Base-by-base conservation (phyloP, 495 filamentous ascomycete genomes). In the Lineolata rhizophorae region DNA sequence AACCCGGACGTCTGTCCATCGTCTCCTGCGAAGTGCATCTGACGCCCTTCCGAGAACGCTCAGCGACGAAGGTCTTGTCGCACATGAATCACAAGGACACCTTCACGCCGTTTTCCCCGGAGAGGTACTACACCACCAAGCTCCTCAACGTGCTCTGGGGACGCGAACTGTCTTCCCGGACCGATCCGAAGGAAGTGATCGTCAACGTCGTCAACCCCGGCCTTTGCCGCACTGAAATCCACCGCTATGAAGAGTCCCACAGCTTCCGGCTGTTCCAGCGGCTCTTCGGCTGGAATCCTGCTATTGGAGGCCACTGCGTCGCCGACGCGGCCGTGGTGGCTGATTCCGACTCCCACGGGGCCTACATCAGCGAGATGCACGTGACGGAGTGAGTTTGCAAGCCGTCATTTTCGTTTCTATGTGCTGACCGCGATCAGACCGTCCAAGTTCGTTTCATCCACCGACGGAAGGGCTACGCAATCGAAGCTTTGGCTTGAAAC, bases 301-400 rank as follows among this genome's bases (percentile, higher is more conserved):
- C 37, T 13, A n/a, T 17, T 3, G 37, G 33, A 5, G 37, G 32
- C 3, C 32, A 11, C 22, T 20, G 27, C 15, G 35, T 35, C 24
- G 33, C 36, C 11, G 37, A 40, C 36, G 37, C 37, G 3, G 37
- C 29, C 2, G 20, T 35, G n/a, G 29, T 40, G 14, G 36, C 31
- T 32, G 33, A 29, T 2, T 20, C 18, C 11, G 26, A 31, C 21
- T 20, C 34, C 10, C 37, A 40, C 29, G 37, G 37, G 3, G 29
- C 32, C 28, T 40, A 30, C 20, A 3, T 40, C n/a, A n/a, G n/a
- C n/a, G n/a, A n/a, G n/a, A n/a, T n/a, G n/a, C n/a, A n/a, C n/a
- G n/a, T n/a, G n/a, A n/a, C n/a, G n/a, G n/a, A n/a, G n/a, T n/a
- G n/a, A n/a, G n/a, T n/a, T n/a, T n/a, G n/a, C n/a, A n/a, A n/a